Conservation (phyloP, 192 early-diverging fungal species). For the Thamnidium elegans region DNA sequence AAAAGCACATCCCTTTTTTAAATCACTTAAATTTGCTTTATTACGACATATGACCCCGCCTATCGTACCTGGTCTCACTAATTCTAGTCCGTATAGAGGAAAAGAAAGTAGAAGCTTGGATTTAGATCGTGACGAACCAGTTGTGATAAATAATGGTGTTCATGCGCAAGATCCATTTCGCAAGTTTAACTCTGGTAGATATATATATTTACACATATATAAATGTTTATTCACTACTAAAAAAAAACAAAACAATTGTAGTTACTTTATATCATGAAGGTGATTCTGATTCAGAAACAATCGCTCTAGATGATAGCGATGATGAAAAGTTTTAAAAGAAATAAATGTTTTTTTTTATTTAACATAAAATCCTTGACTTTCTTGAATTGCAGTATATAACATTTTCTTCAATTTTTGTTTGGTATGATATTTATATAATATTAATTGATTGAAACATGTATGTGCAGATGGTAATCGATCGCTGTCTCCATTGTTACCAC, state of each 20-base stretch:
- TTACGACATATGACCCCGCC: slow-evolving; percentile 82
- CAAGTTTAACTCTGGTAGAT: slow-evolving; percentile 56
- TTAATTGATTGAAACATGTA: slow-evolving; percentile 93
- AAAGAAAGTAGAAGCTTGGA: slow-evolving; percentile 66
- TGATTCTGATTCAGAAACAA: slow-evolving; percentile 39
- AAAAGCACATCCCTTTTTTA: slow-evolving; percentile 90
- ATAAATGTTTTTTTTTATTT: slow-evolving; percentile 38
- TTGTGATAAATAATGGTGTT: background rate
- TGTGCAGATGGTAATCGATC: slow-evolving; percentile 83
- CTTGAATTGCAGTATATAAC: slow-evolving; percentile 69
- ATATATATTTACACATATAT: background rate
- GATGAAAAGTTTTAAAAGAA: background rate
- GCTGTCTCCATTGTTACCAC: slow-evolving; percentile 51
- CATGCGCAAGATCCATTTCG: slow-evolving; percentile 41
- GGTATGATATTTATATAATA: slow-evolving; percentile 73
- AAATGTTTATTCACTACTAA: background rate
- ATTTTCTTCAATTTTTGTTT: slow-evolving; percentile 66
- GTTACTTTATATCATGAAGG: slow-evolving; percentile 57
- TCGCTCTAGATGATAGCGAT: background rate
- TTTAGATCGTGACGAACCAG: slow-evolving; percentile 49
- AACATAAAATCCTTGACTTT: slow-evolving; percentile 77
- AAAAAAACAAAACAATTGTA: slow-evolving; percentile 17
- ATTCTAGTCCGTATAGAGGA: slow-evolving; percentile 33
- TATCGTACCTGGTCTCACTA: slow-evolving; percentile 60
- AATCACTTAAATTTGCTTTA: slow-evolving; percentile 88